A percentile compares a stretch with the other conserved stretches of the same genome.
Conservation (phyloP, 2,329 filamentous ascomycete species). For the Exserohilum turcica region DNA sequence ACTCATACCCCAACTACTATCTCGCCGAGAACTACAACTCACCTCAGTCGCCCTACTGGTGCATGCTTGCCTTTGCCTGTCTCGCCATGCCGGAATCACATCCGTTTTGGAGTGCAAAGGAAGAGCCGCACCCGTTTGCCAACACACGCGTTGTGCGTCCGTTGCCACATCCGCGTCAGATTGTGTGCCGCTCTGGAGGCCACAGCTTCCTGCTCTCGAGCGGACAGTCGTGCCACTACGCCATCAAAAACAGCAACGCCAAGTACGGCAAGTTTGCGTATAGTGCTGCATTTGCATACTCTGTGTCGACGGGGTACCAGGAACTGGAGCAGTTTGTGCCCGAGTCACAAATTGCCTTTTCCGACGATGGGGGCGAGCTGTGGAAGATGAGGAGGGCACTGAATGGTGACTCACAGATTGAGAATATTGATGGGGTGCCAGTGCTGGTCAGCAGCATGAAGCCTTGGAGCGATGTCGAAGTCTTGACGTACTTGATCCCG, state of each 20-base stretch:
- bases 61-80: constrained; percentile 76
- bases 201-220: constrained; percentile 74
- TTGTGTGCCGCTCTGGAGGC: constrained; percentile 71
- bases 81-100: constrained; percentile 71
- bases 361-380: constrained; percentile 75
- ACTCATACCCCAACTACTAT: constrained; percentile 80
- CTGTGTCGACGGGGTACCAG: constrained; percentile 75
- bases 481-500: constrained; percentile 69
- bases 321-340: constrained; percentile 77
- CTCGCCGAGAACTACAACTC: constrained; percentile 86
- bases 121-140: constrained; percentile 64
- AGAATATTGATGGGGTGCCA: constrained; percentile 59
- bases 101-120: constrained; percentile 74
- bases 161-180: constrained; percentile 72
- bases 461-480: constrained; percentile 70
- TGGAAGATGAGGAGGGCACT: constrained; percentile 77
- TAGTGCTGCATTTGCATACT: constrained; percentile 76
- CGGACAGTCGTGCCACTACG: constrained; percentile 81
- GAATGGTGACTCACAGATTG: constrained; percentile 64
- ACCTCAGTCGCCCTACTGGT: constrained; percentile 75
- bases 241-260: constrained; percentile 79
- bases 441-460: constrained; percentile 73
- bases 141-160: constrained; percentile 64
- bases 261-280: constrained; percentile 84
- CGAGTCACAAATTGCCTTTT: constrained; percentile 75